Conservation (phyloP, 192 early-diverging fungal species). For the Chytriomyces sp. region DNA sequence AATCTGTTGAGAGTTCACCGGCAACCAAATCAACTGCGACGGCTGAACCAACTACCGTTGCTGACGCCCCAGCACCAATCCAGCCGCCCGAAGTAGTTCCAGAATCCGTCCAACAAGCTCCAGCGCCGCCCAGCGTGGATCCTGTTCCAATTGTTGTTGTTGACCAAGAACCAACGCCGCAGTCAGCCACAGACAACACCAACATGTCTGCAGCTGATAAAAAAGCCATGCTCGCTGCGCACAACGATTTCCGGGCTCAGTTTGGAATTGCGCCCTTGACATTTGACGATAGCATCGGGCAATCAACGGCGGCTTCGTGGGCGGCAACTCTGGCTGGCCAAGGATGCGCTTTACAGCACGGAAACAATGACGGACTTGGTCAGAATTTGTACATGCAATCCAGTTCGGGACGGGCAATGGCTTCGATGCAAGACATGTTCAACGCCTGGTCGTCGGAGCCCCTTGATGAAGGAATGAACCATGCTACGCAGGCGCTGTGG, state of each 20-base stretch:
- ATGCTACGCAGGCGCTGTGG: conserved; percentile 23
- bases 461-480: conserved; percentile 3
- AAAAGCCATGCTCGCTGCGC: conserved; percentile 6
- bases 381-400: conserved; percentile 17
- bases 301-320: neutral
- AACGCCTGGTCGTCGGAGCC: neutral
- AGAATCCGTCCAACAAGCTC: neutral
- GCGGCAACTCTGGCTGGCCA: conserved; percentile 8
- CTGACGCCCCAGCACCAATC: neutral
- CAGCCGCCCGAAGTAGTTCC: neutral
- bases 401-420: neutral
- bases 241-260: conserved; percentile 16
- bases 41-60: neutral
- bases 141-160: neutral
- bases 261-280: conserved; percentile 4
- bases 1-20: neutral
- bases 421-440: conserved; percentile 19
- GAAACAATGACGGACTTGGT: conserved; percentile 3
- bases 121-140: neutral
- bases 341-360: conserved; percentile 11
- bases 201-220: neutral
- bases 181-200: neutral
- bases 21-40: neutral
- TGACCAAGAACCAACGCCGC: neutral
- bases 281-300: neutral